Evolutionary conservation across 2,329 filamentous ascomycete species (phyloP).

Genomic region (Claviceps sp.): DNA sequence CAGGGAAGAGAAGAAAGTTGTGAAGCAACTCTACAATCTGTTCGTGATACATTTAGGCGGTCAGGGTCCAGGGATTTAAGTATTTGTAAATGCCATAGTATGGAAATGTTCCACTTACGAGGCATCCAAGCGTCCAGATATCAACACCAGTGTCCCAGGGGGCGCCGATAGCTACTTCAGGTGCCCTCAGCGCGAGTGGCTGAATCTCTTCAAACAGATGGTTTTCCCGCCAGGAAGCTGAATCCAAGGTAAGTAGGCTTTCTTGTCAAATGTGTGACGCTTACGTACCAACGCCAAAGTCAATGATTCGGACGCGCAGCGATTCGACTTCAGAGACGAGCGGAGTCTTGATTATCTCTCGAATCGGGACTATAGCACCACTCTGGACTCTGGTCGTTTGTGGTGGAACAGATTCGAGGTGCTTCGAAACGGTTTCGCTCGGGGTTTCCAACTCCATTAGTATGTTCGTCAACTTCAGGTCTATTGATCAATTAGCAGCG

Average conservation of each 20-base stretch:
- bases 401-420: neutral
- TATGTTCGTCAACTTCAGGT: neutral
- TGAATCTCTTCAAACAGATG: constrained; percentile 12
- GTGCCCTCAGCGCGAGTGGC: constrained; percentile 11
- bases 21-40: constrained; percentile 1
- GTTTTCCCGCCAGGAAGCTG: constrained; percentile 3
- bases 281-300: constrained; percentile 1
- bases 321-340: neutral
- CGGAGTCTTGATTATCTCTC: neutral
- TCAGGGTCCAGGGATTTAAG: no score
- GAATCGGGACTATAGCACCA: neutral
- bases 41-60: neutral
- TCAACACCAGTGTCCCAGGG: constrained; percentile 3
- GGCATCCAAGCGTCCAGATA: constrained; percentile 12
- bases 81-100: neutral
- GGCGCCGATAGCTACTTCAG: constrained; percentile 13
- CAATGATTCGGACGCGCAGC: constrained; percentile 1
- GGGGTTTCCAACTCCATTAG: neutral
- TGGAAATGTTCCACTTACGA: neutral
- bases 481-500: neutral
- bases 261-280: neutral
- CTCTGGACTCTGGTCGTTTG: neutral
- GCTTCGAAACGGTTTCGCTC: neutral
- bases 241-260: neutral
- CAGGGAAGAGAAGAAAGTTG: neutral